A percentile compares a stretch with the other conserved stretches of the same genome.
Evolutionary conservation across 257 asterid species (phyloP).

Genomic region (Primulina eburnea): DNA sequence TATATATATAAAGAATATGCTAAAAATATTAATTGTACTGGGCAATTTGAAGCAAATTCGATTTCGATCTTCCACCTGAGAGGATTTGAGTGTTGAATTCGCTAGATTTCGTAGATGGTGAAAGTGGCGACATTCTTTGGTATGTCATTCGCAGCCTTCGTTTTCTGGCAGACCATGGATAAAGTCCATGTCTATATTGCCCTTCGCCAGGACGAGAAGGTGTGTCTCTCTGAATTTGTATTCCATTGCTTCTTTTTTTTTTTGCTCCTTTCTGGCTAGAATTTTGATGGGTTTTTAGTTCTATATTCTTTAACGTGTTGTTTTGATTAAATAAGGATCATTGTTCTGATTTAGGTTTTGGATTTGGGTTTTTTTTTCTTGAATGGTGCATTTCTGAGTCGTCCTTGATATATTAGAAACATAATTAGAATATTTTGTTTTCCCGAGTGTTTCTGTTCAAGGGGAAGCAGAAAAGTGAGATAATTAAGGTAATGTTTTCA

Average conservation of each 20-base stretch:
- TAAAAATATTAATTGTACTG: no score
- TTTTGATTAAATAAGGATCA: background rate
- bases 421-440: background rate
- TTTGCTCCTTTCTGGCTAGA: background rate
- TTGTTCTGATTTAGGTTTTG: constrained; percentile 16
- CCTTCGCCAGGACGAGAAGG: constrained; percentile 89
- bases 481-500: no score
- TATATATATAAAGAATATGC: no score
- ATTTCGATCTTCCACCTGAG: no score
- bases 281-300: background rate
- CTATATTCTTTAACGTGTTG: background rate
- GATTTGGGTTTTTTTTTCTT: background rate
- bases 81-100: background rate
- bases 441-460: background rate
- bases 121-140: constrained; percentile 64
- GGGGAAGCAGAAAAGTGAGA: background rate
- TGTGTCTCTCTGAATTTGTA: constrained; percentile 1
- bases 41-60: no score
- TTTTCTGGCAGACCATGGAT: constrained; percentile 89
- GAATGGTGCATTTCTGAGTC: no score
- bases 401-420: no score
- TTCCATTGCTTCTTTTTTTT: background rate
- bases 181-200: constrained; percentile 88
- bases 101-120: constrained; percentile 54
- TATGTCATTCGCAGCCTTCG: constrained; percentile 73